Evolutionary conservation across 805 yeast genomes (phyloP).

Genomic region (Metschnikowia borealis): DNA sequence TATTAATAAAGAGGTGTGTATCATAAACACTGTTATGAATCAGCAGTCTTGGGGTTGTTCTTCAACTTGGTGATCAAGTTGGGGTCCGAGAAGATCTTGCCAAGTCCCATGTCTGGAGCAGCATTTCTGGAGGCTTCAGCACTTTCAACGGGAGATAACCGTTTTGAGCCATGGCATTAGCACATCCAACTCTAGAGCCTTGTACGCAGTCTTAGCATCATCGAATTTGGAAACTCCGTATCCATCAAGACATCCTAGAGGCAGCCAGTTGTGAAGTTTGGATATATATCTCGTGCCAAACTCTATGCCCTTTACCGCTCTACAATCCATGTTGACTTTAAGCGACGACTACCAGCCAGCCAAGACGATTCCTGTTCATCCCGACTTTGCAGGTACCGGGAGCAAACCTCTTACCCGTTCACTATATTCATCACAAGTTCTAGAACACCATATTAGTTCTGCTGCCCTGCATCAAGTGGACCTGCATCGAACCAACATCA

Average conservation of each 20-base stretch:
- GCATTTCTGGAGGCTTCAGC: conserved; percentile 51
- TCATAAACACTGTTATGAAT: no score
- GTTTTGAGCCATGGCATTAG: conserved; percentile 85
- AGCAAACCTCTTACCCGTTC: neutral
- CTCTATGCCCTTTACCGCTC: neutral
- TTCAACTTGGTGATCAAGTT: conserved; percentile 68
- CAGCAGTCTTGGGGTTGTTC: conserved; percentile 80
- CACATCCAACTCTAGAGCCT: conserved; percentile 74
- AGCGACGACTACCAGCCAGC: conserved; percentile 9
- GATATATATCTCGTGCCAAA: neutral
- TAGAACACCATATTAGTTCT: neutral
- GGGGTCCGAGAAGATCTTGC: conserved; percentile 77
- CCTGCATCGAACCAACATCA: neutral
- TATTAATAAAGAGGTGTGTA: no score
- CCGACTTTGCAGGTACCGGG: conserved; percentile 1
- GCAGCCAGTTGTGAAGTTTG: neutral
- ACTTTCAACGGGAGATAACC: conserved; percentile 66
- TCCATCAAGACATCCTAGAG: neutral
- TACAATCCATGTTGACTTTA: conserved; percentile 11
- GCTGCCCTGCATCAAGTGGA: neutral
- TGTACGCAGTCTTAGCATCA: conserved; percentile 66
- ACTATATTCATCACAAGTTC: neutral
- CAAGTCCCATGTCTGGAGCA: conserved; percentile 72
- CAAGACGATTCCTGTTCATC: conserved; percentile 7
- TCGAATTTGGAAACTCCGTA: conserved; percentile 66